Conservation (phyloP, 31 red algal species). For the Porphyra umbilicalis region DNA sequence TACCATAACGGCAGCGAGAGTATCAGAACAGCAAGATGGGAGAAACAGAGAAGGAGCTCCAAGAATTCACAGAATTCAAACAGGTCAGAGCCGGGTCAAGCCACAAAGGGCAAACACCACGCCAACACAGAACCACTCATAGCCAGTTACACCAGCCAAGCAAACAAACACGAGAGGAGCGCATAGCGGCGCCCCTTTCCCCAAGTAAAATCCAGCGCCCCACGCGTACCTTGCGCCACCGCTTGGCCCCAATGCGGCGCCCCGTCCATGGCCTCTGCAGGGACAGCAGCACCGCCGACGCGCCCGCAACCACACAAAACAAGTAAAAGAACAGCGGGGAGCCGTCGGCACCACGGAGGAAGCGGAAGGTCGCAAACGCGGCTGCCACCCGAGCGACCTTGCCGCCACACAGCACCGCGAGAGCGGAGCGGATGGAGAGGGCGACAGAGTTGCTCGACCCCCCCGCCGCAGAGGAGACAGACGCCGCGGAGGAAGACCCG, state of each 20-base stretch:
- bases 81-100: neutral
- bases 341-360: slow-evolving; percentile 22
- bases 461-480: neutral
- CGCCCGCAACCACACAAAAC: slow-evolving; percentile 24
- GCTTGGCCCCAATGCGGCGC: slow-evolving; percentile 51
- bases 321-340: slow-evolving; percentile 21
- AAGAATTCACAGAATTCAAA: neutral
- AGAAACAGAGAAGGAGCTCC: neutral
- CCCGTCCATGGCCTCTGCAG: slow-evolving; percentile 53
- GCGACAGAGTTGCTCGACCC: neutral
- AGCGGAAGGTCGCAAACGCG: slow-evolving; percentile 47
- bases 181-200: too few species aligned
- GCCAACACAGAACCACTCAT: too few species aligned
- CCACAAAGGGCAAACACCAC: neutral
- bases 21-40: neutral
- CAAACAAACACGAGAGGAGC: neutral
- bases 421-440: slow-evolving; percentile 25
- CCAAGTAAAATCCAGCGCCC: neutral
- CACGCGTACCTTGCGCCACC: slow-evolving; percentile 9
- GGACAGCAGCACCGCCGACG: slow-evolving; percentile 13
- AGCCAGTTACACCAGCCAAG: too few species aligned
- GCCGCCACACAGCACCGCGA: slow-evolving; percentile 26
- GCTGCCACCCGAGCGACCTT: slow-evolving; percentile 59
- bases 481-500: neutral
- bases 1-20: neutral